Evolutionary conservation across 2,329 filamentous ascomycete species (phyloP), one percentile per base, ranked within the genome.

Genomic region (Diplodia intermedia): DNA sequence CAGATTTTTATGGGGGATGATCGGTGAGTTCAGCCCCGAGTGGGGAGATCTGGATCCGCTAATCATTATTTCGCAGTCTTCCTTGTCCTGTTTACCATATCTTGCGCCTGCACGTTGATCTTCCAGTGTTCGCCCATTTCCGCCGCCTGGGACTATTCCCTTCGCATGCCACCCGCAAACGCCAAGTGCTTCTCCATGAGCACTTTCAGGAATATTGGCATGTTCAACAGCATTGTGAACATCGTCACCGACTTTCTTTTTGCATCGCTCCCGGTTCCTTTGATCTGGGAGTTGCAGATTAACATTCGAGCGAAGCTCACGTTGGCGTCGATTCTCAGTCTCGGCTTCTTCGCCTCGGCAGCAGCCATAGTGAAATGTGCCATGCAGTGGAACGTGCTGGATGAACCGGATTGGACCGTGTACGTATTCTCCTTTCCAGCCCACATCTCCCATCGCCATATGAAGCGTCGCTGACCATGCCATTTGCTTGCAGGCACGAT

Each of bases 171-270:
- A 12, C 71, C 73, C 4, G 47, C 31, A 3, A 73, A 71, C 3
- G 80, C 82, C 0, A 78, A 76, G n/a, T 86, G 84, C 71, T 83
- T 81, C 70, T 78, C 76, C 12, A 72, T 74, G 38, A 69, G 66
- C 2, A 79, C 78, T 0, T 85, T 82, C 70, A 78, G 75, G n/a
- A 75, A 77, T 33, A 76, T 85, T 29, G 82, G 81, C 15, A 72
- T 85, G n/a, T 79, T 81, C 72, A 83, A 84, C 72, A 82, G 80
- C 71, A 73, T 73, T 20, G 78, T 82, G 71, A 84, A 84, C 71
- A 84, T 85, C 47, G 8, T 83, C 6, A 80, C 84, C 3, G 84
- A 86, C 67, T 69, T 82, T 40, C 81, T 80, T 72, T 81, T 85
- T 49, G 76, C 85, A 7, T 62, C 75, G 0, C 75, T 86, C 1